Evolutionary conservation across 257 asterid species (phyloP), one percentile per base, ranked within the genome.

Genomic region (Jacaranda mimosifolia): DNA sequence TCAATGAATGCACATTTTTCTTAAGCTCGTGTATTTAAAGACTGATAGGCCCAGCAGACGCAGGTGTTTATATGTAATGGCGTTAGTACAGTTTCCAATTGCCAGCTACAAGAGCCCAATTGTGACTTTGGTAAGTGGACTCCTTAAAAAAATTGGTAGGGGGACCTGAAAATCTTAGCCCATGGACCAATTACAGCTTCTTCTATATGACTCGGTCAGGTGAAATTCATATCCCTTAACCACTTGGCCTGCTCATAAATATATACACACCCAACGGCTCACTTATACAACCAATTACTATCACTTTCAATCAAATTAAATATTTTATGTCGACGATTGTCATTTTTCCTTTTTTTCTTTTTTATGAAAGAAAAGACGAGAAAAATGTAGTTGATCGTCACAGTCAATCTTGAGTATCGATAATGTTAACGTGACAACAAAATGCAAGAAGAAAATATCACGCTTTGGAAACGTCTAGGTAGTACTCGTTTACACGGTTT

Each of bases 151-250:
- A 68, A 45, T 17, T 65, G 32, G 11, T 14, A 21, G 43, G 62
- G 63, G 81, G 86, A 63, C 77, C 84, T 72, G n/a, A 49, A 26
- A 42, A 43, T 39, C 58, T 14, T 40, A 12, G 48, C 19, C 21
- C 63, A 56, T 83, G 87, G 84, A 81, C 89, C 86, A 83, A 60
- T 65, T 85, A 76, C 83, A 84, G 86, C 76, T 32, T 77, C 56
- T 51, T 58, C 6, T 46, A 53, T 32, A 19, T 69, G 75, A 79
- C 57, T 63, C 9, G n/a, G 35, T 65, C 86, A 63, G 77, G 81
- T 76, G 78, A 75, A 77, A n/a, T 3, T 46, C 48, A 45, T 15
- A 38, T 2, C 57, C 19, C 36, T 14, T 38, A 56, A 32, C 70
- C 68, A 73, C 77, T 70, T 53, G 70, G 59, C 67, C 9, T 45